Conservation (phyloP, 1,139 yeast genomes). For the Saccharomyces hybrid region DNA sequence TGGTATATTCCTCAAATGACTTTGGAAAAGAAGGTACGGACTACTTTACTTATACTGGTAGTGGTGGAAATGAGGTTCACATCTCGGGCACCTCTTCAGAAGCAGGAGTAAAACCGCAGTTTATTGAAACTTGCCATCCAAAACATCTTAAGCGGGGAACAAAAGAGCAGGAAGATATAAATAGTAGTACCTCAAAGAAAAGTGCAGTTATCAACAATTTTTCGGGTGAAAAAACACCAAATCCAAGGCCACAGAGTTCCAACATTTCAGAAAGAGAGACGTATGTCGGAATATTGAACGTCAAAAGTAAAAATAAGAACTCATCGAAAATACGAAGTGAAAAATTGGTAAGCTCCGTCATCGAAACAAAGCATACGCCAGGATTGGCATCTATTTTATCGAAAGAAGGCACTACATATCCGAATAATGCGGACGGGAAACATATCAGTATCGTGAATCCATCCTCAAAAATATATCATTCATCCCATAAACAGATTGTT, state of each 20-base stretch:
- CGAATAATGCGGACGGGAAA: background rate
- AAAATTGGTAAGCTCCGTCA: background rate
- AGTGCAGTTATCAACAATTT: background rate
- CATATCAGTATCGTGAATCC: constrained; percentile 9
- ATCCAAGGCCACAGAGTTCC: background rate
- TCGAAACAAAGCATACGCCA: background rate
- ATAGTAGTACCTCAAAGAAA: background rate
- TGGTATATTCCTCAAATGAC: constrained; percentile 11
- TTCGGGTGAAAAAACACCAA: background rate
- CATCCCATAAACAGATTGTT: constrained; percentile 10
- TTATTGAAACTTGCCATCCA: background rate
- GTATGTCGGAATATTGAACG: background rate
- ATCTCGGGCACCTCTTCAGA: background rate
- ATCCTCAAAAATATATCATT: constrained; percentile 4
- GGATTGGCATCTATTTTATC: background rate
- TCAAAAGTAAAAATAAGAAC: background rate
- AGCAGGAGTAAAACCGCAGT: background rate
- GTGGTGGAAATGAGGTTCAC: background rate
- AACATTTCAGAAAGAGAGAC: background rate
- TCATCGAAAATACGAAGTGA: background rate
- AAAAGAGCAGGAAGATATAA: background rate
- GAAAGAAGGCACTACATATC: background rate
- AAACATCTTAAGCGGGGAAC: background rate
- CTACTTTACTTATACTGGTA: constrained; percentile 12
- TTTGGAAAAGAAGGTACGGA: constrained; percentile 13